Conservation (phyloP, 129 eudicot species). For the Flaveria brownii region DNA sequence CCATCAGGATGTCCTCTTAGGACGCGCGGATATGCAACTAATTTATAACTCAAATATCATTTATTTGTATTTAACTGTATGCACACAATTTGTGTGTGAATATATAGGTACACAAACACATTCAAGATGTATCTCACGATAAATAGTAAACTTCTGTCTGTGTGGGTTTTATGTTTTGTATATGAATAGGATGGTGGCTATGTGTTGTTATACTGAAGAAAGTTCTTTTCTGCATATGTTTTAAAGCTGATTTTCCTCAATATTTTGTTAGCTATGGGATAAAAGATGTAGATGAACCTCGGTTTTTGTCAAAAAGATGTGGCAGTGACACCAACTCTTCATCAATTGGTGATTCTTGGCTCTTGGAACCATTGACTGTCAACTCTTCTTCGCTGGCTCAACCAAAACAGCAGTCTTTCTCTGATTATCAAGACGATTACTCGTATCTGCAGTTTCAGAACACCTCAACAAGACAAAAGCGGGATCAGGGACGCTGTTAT, state of each 20-base stretch:
- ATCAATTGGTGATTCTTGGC: constrained; percentile 50
- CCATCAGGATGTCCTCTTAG: too few species aligned
- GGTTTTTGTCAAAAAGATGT: constrained; percentile 44
- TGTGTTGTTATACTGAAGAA: not conserved
- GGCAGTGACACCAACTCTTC: constrained; percentile 39
- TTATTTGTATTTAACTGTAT: not conserved
- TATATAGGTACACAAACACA: not conserved
- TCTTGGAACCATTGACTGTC: not conserved
- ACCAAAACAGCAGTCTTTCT: constrained; percentile 39
- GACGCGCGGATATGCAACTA: not conserved
- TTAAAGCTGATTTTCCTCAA: not conserved
- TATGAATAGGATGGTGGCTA: not conserved
- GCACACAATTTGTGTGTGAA: not conserved
- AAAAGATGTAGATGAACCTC: constrained; percentile 61
- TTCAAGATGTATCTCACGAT: not conserved
- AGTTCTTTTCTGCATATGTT: not conserved
- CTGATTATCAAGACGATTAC: constrained; percentile 41
- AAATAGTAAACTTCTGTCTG: not conserved
- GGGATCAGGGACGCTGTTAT: constrained; percentile 29
- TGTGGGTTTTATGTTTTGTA: constrained; percentile 1
- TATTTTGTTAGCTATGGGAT: constrained; percentile 33
- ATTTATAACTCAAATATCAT: not conserved
- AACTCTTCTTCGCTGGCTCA: constrained; percentile 25
- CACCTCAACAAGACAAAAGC: constrained; percentile 19
- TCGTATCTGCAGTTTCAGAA: constrained; percentile 40